Percentiles rank a stretch among this genome's conserved stretches.
Conservation (phyloP, 371 early-diverging fungal genomes). For the Mortierella sp. region DNA sequence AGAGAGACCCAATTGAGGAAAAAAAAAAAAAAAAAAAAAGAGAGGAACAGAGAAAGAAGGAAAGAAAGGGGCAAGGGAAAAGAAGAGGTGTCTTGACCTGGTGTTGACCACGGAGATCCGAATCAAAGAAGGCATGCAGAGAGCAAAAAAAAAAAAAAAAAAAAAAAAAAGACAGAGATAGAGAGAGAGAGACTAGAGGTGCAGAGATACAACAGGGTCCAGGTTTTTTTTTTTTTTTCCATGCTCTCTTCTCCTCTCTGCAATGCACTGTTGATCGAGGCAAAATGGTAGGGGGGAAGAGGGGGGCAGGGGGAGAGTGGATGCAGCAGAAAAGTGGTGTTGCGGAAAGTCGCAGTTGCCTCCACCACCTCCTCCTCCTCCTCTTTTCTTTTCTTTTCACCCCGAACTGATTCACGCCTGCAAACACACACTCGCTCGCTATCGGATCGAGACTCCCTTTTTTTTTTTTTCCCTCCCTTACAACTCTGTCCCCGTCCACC, state of each 20-base stretch:
- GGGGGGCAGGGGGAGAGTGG: too few species aligned
- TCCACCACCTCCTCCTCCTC: background rate
- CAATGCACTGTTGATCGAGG: background rate
- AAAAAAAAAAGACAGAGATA: background rate
- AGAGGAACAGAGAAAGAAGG: background rate
- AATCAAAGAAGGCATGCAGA: too few species aligned
- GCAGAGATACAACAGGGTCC: background rate
- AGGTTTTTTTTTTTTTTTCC: background rate
- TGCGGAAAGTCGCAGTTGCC: too few species aligned
- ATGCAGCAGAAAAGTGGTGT: too few species aligned
- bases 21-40: background rate
- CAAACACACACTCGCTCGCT: too few species aligned
- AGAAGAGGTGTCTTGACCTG: too few species aligned
- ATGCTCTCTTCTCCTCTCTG: background rate
- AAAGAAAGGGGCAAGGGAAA: background rate
- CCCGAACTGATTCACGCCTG: background rate
- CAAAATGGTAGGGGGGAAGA: too few species aligned
- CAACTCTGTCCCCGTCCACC: background rate
- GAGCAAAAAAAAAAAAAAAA: constrained; percentile 2
- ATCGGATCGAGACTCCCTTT: too few species aligned
- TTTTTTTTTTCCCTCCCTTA: background rate
- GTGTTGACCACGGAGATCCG: too few species aligned
- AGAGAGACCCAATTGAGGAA: background rate
- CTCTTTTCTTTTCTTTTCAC: background rate
- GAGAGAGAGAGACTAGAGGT: background rate